These are phyloP conservation scores for Coemansia guatemalensis DNA, from an alignment of 192 early-diverging fungal genomes.

Conservation along the genomic window DNA sequence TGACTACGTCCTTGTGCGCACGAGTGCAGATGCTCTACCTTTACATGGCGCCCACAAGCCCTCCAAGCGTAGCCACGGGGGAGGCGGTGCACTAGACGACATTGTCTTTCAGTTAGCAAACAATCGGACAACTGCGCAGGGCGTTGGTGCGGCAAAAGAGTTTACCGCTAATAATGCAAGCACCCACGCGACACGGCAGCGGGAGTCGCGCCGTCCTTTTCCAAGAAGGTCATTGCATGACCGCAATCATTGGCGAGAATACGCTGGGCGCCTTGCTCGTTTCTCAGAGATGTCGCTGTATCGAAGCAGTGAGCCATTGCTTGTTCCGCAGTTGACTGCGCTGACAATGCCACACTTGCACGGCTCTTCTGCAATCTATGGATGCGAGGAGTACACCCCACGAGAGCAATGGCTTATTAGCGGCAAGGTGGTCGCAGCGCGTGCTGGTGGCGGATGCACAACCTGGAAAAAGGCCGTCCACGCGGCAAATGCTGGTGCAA, in stretches of 20 bases:
- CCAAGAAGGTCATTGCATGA: constrained; percentile 1
- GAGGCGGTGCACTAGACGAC: not conserved
- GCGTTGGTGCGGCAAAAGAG: not conserved
- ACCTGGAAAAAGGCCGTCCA: constrained; percentile 42
- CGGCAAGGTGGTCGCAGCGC: constrained; percentile 37
- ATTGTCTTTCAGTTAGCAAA: constrained; percentile 2
- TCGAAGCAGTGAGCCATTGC: constrained; percentile 10
- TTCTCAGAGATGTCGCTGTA: constrained; percentile 45
- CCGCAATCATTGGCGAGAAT: constrained; percentile 22
- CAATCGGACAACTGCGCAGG: constrained; percentile 3
- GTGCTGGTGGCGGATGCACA: constrained; percentile 35
- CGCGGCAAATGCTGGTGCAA: constrained; percentile 40
- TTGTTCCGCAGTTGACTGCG: constrained; percentile 26
- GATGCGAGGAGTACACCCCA: constrained; percentile 44
- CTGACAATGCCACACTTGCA: constrained; percentile 30
- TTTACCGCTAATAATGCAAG: constrained; percentile 7
- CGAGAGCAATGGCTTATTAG: constrained; percentile 25
- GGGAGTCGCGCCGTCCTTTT: not conserved
- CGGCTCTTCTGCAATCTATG: constrained; percentile 34
- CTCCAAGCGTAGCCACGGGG: not conserved
- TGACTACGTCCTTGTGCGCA: constrained; percentile 44
- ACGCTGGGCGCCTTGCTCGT: constrained; percentile 32
- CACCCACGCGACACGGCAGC: not conserved
- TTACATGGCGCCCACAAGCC: not conserved
- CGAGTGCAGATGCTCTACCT: constrained; percentile 15